These are phyloP conservation scores for Eucalyptus microcorys DNA, from an alignment of 345 rosid genomes.

Conservation along the genomic window DNA sequence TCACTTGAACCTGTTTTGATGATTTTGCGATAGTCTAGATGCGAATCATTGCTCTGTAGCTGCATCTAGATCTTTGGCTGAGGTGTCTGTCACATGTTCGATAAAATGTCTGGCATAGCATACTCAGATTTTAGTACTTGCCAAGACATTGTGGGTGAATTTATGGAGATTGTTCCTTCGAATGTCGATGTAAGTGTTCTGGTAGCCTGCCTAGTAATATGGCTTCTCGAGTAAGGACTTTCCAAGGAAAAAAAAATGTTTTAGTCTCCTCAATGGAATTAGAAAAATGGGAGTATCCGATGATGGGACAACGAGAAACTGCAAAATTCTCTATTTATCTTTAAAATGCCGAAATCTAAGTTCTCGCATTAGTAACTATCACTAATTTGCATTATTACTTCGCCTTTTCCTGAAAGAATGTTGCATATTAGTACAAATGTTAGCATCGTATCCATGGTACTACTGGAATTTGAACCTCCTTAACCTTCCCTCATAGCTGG, in stretches of 20 bases:
- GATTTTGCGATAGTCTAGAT: no score
- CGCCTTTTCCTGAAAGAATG: constrained; percentile 8
- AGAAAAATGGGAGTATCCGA: background rate
- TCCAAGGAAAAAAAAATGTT: background rate
- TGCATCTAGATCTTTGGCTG: no score
- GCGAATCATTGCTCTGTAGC: no score
- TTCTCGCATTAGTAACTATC: background rate
- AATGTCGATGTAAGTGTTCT: constrained; percentile 61
- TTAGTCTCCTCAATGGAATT: background rate
- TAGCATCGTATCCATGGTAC: background rate
- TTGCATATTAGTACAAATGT: constrained; percentile 70
- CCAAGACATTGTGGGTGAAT: constrained; percentile 75
- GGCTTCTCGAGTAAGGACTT: background rate
- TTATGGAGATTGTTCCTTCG: constrained; percentile 89
- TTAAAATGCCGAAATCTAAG: background rate
- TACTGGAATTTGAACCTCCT: background rate
- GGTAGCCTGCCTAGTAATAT: background rate
- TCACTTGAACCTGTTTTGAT: no score
- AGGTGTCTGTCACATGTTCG: no score
- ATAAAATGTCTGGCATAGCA: constrained; percentile 4
- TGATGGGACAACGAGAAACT: background rate
- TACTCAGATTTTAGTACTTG: constrained; percentile 41
- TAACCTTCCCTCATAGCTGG: constrained; percentile 24
- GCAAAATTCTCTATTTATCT: background rate
- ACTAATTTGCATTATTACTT: background rate